phyloP scores from a whole-genome alignment of 768 basidiomycete genomes.

The Tulasnella sp. region DNA sequence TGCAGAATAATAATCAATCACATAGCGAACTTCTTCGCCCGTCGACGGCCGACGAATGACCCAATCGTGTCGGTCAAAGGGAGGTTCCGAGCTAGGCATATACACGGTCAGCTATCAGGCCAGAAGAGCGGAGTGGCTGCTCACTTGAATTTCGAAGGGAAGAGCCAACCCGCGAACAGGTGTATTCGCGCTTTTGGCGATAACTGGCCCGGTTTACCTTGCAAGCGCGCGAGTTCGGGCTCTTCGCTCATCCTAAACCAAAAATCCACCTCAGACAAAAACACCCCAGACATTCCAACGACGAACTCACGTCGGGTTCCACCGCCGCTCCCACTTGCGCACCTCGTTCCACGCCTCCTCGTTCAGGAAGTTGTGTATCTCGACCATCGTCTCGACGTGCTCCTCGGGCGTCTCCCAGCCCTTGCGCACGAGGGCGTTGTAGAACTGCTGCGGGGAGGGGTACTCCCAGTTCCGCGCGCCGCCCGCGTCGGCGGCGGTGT shows the following conservation, averaged over 20 bases:
- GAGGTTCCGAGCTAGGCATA: conserved; percentile 60
- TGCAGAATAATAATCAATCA: conserved; percentile 97
- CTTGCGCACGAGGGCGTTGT: conserved; percentile 90
- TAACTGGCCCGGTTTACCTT: conserved; percentile 80
- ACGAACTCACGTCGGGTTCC: conserved; percentile 40
- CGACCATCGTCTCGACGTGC: conserved; percentile 91
- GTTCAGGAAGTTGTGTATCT: conserved; percentile 96
- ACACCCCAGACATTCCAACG: not conserved
- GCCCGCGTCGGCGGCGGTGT: conserved; percentile 25
- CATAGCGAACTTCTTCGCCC: conserved; percentile 79
- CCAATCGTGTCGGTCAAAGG: conserved; percentile 99
- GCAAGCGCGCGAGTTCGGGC: conserved; percentile 62
- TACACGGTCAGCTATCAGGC: conserved; percentile 8
- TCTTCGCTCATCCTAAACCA: conserved; percentile 6
- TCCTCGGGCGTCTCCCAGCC: conserved; percentile 97
- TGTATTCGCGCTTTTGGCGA: conserved; percentile 89
- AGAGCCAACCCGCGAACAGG: conserved; percentile 75
- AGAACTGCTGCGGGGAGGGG: conserved; percentile 94
- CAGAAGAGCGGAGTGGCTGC: conserved; percentile 24
- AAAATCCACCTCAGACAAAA: not conserved
- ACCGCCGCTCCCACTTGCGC: conserved; percentile 74
- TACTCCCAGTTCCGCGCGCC: conserved; percentile 88
- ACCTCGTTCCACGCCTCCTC: conserved; percentile 96
- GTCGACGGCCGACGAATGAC: conserved; percentile 67
- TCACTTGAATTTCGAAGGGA: conserved; percentile 84